phyloP scores from a whole-genome alignment of 306 rosid species.

The Cicer chorassanicum region DNA sequence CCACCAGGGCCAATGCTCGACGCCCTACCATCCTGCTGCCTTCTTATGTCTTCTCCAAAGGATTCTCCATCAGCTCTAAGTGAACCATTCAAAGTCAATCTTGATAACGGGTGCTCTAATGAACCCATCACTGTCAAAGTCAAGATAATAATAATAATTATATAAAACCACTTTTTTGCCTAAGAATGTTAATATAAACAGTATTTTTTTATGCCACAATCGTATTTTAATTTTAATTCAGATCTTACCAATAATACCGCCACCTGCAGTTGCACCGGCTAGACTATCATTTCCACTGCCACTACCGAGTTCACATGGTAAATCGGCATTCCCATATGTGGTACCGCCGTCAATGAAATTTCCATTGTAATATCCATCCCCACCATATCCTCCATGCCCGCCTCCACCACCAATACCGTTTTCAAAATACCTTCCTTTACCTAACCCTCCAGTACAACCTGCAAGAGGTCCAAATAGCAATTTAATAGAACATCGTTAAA shows the following conservation, averaged over 20 bases:
- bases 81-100: slow-evolving; percentile 73
- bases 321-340: slow-evolving; percentile 78
- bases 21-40: slow-evolving; percentile 51
- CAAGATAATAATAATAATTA: slow-evolving; percentile 29
- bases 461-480: slow-evolving; percentile 46
- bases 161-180: slow-evolving; percentile 5
- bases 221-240: slow-evolving; percentile 30
- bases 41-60: slow-evolving; percentile 64
- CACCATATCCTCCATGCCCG: slow-evolving; percentile 98
- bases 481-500: slow-evolving; percentile 37
- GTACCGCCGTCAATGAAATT: slow-evolving; percentile 83
- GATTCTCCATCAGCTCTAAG: slow-evolving; percentile 92
- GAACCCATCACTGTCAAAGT: slow-evolving; percentile 88
- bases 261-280: slow-evolving; percentile 91
- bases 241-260: slow-evolving; percentile 90
- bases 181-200: slow-evolving; percentile 8
- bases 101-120: slow-evolving; percentile 78
- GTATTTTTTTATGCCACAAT: slow-evolving; percentile 6
- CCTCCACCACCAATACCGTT: slow-evolving; percentile 92
- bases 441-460: slow-evolving; percentile 93
- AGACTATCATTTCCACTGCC: slow-evolving; percentile 91
- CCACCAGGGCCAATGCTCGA: slow-evolving; percentile 90
- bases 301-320: slow-evolving; percentile 98
- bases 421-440: slow-evolving; percentile 67
- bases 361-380: slow-evolving; percentile 82